Conservation (phyloP, 495 filamentous ascomycete genomes). For the Penicillium riverlandense region DNA sequence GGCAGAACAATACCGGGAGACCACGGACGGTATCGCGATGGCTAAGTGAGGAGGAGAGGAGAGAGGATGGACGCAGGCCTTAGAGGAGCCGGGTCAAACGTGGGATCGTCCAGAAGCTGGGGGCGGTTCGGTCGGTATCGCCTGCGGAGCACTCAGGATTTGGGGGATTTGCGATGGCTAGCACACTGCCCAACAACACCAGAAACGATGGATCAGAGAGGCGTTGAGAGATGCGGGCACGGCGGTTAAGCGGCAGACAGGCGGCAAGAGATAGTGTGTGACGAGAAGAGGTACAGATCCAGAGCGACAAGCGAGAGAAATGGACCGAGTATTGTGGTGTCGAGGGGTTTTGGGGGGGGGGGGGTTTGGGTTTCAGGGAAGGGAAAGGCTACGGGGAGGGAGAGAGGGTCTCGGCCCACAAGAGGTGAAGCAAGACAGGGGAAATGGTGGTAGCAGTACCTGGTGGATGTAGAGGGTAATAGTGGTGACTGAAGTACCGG, state of each 20-base stretch:
- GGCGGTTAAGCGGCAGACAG: constrained; percentile 23
- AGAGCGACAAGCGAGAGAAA: constrained; percentile 25
- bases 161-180: no score
- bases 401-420: constrained; percentile 8
- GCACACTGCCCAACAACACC: no score
- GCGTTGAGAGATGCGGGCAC: background rate
- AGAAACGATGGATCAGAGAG: no score
- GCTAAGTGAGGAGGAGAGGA: no score
- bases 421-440: background rate
- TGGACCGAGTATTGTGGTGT: constrained; percentile 3
- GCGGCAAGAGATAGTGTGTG: constrained; percentile 10
- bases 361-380: no score
- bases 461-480: constrained; percentile 4
- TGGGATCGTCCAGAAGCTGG: background rate
- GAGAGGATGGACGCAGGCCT: no score
- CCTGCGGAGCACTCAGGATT: no score
- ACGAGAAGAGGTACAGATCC: constrained; percentile 17
- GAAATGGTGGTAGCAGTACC: no score
- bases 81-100: background rate
- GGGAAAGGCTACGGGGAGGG: no score
- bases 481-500: constrained; percentile 6
- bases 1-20: constrained; percentile 1
- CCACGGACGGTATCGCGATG: background rate
- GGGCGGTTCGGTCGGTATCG: no score
- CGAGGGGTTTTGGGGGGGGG: no score